Evolutionary conservation across 441 rosid genomes (phyloP).

Genomic region (Brassica balearica): DNA sequence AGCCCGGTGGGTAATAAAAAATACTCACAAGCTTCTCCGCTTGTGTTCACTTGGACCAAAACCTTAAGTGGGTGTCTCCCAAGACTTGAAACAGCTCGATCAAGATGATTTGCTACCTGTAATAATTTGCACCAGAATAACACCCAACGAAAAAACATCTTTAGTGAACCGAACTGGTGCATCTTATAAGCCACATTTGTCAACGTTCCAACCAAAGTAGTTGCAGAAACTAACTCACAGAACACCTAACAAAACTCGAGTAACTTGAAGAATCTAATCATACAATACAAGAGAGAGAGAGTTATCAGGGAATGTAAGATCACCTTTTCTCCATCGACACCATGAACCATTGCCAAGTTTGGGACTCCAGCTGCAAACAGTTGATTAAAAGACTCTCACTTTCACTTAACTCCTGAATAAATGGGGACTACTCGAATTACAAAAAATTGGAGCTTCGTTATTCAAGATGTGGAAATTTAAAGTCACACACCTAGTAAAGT

Average conservation of each 20-base stretch:
- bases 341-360: slow-evolving; percentile 72
- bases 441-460: not conserved
- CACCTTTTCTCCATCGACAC: slow-evolving; percentile 85
- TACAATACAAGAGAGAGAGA: not conserved
- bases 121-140: slow-evolving; percentile 1
- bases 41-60: slow-evolving; percentile 90
- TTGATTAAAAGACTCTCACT: slow-evolving; percentile 22
- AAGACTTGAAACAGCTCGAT: slow-evolving; percentile 71
- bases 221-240: slow-evolving; percentile 18
- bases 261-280: not conserved
- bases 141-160: not conserved
- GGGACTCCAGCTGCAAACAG: slow-evolving; percentile 76
- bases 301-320: not conserved
- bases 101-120: slow-evolving; percentile 81
- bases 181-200: not conserved
- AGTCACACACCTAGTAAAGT: slow-evolving; percentile 58
- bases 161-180: not conserved
- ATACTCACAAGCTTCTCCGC: slow-evolving; percentile 86
- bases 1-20: not conserved
- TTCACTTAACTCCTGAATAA: not conserved
- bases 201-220: slow-evolving; percentile 5
- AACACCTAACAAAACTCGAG: not conserved
- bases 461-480: not conserved
- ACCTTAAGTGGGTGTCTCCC: slow-evolving; percentile 86
- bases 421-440: not conserved